phyloP scores from a whole-genome alignment of 225 moss, liverwort and hornwort genomes.

The Lunularia cruciata region DNA sequence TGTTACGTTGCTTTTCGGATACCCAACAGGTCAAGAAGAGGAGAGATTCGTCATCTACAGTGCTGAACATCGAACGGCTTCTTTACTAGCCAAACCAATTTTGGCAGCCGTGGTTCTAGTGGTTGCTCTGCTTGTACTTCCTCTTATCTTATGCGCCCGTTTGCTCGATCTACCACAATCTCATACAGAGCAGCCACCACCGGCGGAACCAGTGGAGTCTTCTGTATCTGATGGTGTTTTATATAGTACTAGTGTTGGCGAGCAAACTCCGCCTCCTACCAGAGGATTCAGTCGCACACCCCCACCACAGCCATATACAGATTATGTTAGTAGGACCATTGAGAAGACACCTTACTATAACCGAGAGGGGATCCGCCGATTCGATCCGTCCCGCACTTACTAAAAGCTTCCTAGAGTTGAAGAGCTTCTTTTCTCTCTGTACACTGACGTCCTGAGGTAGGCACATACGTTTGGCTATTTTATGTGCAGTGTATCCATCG shows the following conservation, averaged over 20 bases:
- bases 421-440: too few relatives aligned
- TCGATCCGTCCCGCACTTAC: slow-evolving; percentile 49
- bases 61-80: slow-evolving; percentile 49
- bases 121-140: slow-evolving; percentile 62
- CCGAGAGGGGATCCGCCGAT: slow-evolving; percentile 42
- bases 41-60: slow-evolving; percentile 65
- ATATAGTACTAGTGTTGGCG: slow-evolving; percentile 19
- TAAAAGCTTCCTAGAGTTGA: too few relatives aligned
- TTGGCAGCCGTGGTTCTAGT: slow-evolving; percentile 56
- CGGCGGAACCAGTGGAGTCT: slow-evolving; percentile 12
- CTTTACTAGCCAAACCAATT: slow-evolving; percentile 51
- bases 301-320: slow-evolving; percentile 50
- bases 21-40: slow-evolving; percentile 64
- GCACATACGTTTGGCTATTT: too few relatives aligned
- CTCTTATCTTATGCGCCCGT: slow-evolving; percentile 77
- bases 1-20: not conserved
- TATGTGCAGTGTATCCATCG: too few relatives aligned
- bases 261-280: slow-evolving; percentile 44
- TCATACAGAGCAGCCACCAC: slow-evolving; percentile 22
- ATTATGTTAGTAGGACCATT: slow-evolving; percentile 52
- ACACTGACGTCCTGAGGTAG: too few relatives aligned
- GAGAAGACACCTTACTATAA: slow-evolving; percentile 50
- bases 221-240: slow-evolving; percentile 26
- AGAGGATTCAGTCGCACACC: slow-evolving; percentile 34
- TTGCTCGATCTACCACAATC: slow-evolving; percentile 73